phyloP scores from a whole-genome alignment of 2,329 filamentous ascomycete genomes.

The Aspergillus amoenus region DNA sequence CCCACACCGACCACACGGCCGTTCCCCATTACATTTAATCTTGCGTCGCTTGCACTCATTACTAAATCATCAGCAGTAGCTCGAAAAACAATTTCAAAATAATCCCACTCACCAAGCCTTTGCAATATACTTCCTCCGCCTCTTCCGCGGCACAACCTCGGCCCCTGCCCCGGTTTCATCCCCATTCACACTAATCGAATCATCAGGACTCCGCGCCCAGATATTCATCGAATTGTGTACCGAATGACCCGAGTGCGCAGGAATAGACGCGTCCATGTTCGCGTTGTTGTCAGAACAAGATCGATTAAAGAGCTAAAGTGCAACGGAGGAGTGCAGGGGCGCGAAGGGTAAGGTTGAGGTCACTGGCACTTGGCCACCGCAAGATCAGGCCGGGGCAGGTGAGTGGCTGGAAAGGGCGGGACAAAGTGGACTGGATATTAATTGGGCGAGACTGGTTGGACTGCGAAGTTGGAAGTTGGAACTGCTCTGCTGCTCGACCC shows the following conservation, averaged over 20 bases:
- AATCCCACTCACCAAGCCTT: constrained; percentile 56
- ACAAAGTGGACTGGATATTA: not conserved
- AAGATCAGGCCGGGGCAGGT: too few relatives aligned
- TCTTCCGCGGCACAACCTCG: constrained; percentile 49
- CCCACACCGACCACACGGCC: constrained; percentile 62
- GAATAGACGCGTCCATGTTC: not conserved
- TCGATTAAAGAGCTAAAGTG: too few relatives aligned
- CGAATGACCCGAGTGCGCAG: not conserved
- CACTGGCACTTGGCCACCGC: too few relatives aligned
- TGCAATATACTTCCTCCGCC: constrained; percentile 64
- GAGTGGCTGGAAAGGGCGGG: too few relatives aligned
- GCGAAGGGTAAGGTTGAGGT: too few relatives aligned
- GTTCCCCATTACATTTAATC: constrained; percentile 66
- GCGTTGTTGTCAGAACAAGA: too few relatives aligned
- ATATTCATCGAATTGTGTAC: not conserved
- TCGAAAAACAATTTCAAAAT: too few relatives aligned
- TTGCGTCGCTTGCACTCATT: constrained; percentile 65
- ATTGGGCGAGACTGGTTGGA: not conserved
- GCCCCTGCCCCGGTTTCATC: not conserved
- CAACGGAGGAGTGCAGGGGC: too few relatives aligned
- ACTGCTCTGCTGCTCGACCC: too few relatives aligned
- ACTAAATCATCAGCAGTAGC: constrained; percentile 30
- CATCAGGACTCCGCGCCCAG: constrained; percentile 1
- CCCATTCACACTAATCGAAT: not conserved
- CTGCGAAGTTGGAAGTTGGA: too few relatives aligned